Percentiles rank a stretch among this genome's conserved stretches.
phyloP scores from a whole-genome alignment of 768 basidiomycete species.

The Auriscalpium orientale region DNA sequence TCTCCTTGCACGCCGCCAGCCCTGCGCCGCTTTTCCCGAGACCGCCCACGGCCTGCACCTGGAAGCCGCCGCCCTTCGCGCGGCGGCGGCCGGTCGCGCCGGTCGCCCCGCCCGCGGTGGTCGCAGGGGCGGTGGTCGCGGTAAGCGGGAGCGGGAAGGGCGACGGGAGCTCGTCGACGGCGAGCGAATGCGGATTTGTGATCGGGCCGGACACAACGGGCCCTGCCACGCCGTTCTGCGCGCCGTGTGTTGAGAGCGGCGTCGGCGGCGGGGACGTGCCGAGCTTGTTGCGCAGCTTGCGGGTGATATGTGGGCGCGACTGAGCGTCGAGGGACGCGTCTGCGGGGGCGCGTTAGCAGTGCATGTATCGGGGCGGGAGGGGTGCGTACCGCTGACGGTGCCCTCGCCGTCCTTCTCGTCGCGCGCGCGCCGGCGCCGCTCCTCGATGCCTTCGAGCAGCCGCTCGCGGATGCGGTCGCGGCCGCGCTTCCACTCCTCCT shows the following conservation, averaged over 20 bases:
- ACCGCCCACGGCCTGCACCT: slow-evolving; percentile 56
- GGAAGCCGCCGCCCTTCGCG: slow-evolving; percentile 33
- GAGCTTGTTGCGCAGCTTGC: slow-evolving; percentile 77
- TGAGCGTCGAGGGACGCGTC: slow-evolving; percentile 71
- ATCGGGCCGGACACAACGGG: slow-evolving; percentile 45
- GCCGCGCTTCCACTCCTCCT: slow-evolving; percentile 76
- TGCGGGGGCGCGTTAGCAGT: slow-evolving; percentile 20
- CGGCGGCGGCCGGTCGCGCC: slow-evolving; percentile 28
- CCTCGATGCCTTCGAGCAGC: slow-evolving; percentile 78
- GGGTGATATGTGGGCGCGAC: slow-evolving; percentile 72
- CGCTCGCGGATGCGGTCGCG: slow-evolving; percentile 70
- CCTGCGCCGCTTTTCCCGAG: slow-evolving; percentile 65
- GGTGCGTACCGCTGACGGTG: slow-evolving; percentile 51
- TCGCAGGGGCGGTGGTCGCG: slow-evolving; percentile 35
- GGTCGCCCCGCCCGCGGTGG: slow-evolving; percentile 13
- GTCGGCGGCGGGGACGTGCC: slow-evolving; percentile 73
- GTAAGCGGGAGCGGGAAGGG: slow-evolving; percentile 75
- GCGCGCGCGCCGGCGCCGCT: slow-evolving; percentile 65
- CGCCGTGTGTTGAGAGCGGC: slow-evolving; percentile 39
- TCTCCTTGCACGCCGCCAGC: slow-evolving; percentile 53
- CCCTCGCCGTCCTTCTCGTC: slow-evolving; percentile 90
- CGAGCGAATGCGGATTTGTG: slow-evolving; percentile 78
- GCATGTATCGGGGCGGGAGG: not conserved
- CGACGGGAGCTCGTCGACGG: slow-evolving; percentile 81
- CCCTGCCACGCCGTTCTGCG: slow-evolving; percentile 29